These are phyloP conservation scores for Teratosphaeria pseudoeucalypti DNA, from an alignment of 2,329 filamentous ascomycete genomes.

Conservation along the genomic window DNA sequence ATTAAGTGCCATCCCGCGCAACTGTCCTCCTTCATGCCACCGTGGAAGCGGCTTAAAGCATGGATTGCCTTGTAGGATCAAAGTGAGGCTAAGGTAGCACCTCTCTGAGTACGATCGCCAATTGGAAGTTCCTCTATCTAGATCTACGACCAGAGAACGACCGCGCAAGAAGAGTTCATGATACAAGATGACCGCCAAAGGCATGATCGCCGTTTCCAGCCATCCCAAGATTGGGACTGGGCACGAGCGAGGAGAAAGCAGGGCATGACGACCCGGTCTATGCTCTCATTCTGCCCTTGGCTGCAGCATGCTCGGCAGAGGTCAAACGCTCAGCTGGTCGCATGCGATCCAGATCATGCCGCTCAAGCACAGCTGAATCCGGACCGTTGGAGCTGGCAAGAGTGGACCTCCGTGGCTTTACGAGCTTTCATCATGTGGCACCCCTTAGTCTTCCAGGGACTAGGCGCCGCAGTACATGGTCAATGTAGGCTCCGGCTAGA, in stretches of 20 bases:
- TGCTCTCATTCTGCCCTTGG: not conserved
- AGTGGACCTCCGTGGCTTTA: not conserved
- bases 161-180: not conserved
- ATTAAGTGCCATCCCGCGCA: not conserved
- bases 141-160: not conserved
- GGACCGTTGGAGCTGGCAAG: not conserved
- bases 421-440: not conserved
- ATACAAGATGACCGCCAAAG: not conserved
- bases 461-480: not conserved
- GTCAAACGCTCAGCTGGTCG: not conserved
- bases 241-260: not conserved
- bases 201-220: not conserved
- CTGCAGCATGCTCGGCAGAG: not conserved
- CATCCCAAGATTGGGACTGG: not conserved
- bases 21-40: not conserved
- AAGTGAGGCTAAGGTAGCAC: not conserved
- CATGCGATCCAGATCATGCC: constrained; percentile 1
- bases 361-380: constrained; percentile 1
- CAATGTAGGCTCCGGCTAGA: not conserved
- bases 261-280: not conserved
- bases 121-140: not conserved
- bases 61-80: not conserved
- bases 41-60: not conserved
- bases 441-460: not conserved
- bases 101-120: not conserved